These are phyloP conservation scores for Lactuca sativa DNA, from an alignment of 129 eudicot genomes.

Conservation along the genomic window DNA sequence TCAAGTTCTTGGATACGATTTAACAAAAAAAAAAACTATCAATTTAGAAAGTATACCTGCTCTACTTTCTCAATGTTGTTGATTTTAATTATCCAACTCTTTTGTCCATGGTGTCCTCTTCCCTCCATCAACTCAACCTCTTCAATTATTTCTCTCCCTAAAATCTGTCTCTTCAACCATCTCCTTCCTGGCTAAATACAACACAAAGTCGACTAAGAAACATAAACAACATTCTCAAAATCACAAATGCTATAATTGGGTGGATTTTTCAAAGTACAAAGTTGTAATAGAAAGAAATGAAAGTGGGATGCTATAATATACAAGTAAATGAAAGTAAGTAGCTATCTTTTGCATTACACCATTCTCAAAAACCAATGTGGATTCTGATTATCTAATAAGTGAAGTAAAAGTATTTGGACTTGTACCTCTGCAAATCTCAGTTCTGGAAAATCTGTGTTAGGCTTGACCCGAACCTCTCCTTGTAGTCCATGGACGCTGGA, in stretches of 20 bases:
- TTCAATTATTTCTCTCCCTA: slow-evolving; percentile 63
- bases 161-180: slow-evolving; percentile 73
- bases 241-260: slow-evolving; percentile 6
- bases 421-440: slow-evolving; percentile 80
- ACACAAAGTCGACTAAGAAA: slow-evolving; percentile 19
- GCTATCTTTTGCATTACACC: no score
- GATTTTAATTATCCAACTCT: slow-evolving; percentile 76
- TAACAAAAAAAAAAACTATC: no score
- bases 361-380: neutral
- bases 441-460: slow-evolving; percentile 83
- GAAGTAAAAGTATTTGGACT: neutral
- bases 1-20: neutral
- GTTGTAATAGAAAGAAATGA: no score
- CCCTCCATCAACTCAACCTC: slow-evolving; percentile 80
- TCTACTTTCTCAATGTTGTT: slow-evolving; percentile 58
- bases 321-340: neutral
- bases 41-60: slow-evolving; percentile 50
- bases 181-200: slow-evolving; percentile 86
- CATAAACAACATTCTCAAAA: neutral
- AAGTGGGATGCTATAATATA: no score
- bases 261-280: neutral
- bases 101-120: slow-evolving; percentile 72
- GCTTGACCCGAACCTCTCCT: slow-evolving; percentile 87
- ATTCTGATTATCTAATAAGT: slow-evolving; percentile 9
- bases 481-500: slow-evolving; percentile 82